A percentile compares a stretch with the other conserved stretches of the same genome.
Evolutionary conservation across 2,329 filamentous ascomycete genomes (phyloP).

Genomic region (Polychaeton citri): DNA sequence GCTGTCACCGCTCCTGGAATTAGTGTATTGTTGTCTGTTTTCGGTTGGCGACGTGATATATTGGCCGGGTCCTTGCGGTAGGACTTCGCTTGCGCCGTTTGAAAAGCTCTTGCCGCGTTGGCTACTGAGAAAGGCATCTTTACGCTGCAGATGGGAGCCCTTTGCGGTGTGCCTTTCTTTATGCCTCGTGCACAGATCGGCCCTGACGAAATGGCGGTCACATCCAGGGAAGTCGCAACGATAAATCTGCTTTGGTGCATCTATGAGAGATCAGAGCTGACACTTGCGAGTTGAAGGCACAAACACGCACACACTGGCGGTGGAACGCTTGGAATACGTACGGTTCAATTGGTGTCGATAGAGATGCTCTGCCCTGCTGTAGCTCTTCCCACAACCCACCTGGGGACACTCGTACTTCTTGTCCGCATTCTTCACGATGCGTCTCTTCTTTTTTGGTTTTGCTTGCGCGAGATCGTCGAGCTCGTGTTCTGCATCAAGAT

Average conservation of each 20-base stretch:
- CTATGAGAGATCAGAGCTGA: slow-evolving; percentile 26
- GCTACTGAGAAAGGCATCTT: slow-evolving; percentile 50
- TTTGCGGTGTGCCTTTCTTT: slow-evolving; percentile 42
- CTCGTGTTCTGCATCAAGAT: slow-evolving; percentile 13
- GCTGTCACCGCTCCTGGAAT: too few relatives aligned
- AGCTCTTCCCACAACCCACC: slow-evolving; percentile 85
- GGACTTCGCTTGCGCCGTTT: neutral
- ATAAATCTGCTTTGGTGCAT: slow-evolving; percentile 91
- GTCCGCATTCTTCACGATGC: slow-evolving; percentile 32
- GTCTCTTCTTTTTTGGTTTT: slow-evolving; percentile 20
- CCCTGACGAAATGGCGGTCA: slow-evolving; percentile 77
- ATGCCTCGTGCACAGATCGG: slow-evolving; percentile 70
- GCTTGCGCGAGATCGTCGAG: slow-evolving; percentile 10
- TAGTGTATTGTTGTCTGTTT: neutral
- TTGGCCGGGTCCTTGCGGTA: neutral
- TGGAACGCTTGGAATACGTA: slow-evolving; percentile 30
- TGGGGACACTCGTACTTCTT: slow-evolving; percentile 62
- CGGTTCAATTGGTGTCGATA: slow-evolving; percentile 94
- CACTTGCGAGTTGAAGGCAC: slow-evolving; percentile 3
- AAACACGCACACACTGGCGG: neutral
- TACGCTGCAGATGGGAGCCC: slow-evolving; percentile 61
- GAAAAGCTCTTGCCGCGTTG: slow-evolving; percentile 3
- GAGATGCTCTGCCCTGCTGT: slow-evolving; percentile 90
- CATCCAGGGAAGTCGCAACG: slow-evolving; percentile 87
- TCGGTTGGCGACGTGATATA: neutral